Conservation (phyloP, 345 rosid genomes). For the Eucalyptus curtisii region DNA sequence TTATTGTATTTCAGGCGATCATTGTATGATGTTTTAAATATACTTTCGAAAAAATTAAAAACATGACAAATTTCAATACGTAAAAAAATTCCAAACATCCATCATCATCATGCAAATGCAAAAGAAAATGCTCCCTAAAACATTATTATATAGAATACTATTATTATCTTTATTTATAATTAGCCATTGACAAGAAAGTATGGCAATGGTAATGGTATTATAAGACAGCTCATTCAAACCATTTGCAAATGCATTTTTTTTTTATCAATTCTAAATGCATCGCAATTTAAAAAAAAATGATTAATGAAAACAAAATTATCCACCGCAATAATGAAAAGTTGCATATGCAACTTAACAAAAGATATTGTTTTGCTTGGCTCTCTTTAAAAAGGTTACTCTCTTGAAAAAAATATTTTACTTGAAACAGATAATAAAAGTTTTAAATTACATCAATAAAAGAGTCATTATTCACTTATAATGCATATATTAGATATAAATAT, state of each 20-base stretch:
- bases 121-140: not conserved
- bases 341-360: not conserved
- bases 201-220: not conserved
- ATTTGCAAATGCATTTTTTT: not conserved
- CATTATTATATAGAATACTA: not conserved
- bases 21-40: not conserved
- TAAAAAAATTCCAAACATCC: not conserved
- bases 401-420: too few relatives aligned
- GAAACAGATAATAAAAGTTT: not conserved
- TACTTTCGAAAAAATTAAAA: not conserved
- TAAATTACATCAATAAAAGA: not conserved
- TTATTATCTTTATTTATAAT: not conserved
- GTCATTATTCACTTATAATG: not conserved
- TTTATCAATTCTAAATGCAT: not conserved
- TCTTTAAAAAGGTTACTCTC: not conserved
- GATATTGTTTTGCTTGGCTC: not conserved
- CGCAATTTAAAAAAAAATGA: not conserved
- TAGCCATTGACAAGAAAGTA: not conserved
- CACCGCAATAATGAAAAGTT: not conserved
- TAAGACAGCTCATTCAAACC: not conserved
- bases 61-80: not conserved
- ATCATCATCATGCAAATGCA: not conserved
- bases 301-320: not conserved
- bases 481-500: not conserved
- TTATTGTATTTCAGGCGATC: not conserved